Evolutionary conservation across 495 filamentous ascomycete genomes (phyloP).

Genomic region (Lepidopterella palustris): DNA sequence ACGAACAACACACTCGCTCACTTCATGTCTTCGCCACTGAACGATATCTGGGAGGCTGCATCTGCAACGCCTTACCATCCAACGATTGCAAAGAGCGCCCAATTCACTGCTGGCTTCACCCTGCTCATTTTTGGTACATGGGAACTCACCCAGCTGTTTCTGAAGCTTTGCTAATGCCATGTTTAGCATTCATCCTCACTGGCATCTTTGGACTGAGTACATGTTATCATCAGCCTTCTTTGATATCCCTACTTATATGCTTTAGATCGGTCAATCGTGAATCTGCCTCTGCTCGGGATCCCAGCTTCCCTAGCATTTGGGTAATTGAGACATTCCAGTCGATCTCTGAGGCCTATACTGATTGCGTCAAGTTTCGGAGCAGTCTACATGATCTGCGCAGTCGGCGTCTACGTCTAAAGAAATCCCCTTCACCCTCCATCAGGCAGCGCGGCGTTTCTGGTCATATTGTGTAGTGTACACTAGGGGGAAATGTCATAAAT

Average conservation of each 20-base stretch:
- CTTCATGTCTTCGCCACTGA: slow-evolving; percentile 54
- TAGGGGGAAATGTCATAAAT: slow-evolving; percentile 24
- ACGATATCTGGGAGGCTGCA: slow-evolving; percentile 84
- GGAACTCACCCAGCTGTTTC: background rate
- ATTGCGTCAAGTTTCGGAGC: slow-evolving; percentile 67
- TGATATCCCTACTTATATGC: background rate
- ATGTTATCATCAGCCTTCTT: slow-evolving; percentile 28
- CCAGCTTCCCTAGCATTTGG: slow-evolving; percentile 85
- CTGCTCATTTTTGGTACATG: slow-evolving; percentile 62
- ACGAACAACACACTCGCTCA: background rate
- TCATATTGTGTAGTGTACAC: slow-evolving; percentile 19
- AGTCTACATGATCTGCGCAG: slow-evolving; percentile 96
- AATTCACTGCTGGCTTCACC: slow-evolving; percentile 75
- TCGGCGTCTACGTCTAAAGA: slow-evolving; percentile 91
- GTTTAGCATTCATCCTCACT: slow-evolving; percentile 52
- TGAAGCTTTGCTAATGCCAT: slow-evolving; percentile 24
- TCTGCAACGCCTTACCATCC: slow-evolving; percentile 77
- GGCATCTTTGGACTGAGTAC: slow-evolving; percentile 78
- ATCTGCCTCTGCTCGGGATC: slow-evolving; percentile 69
- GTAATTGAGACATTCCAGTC: slow-evolving; percentile 46
- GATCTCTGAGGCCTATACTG: slow-evolving; percentile 10
- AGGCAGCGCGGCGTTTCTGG: slow-evolving; percentile 24
- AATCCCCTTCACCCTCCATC: slow-evolving; percentile 12
- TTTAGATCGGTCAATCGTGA: slow-evolving; percentile 77
- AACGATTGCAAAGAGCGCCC: slow-evolving; percentile 69